Evolutionary conservation across 2,329 filamentous ascomycete genomes (phyloP).

Genomic region (Helotiales sp.): DNA sequence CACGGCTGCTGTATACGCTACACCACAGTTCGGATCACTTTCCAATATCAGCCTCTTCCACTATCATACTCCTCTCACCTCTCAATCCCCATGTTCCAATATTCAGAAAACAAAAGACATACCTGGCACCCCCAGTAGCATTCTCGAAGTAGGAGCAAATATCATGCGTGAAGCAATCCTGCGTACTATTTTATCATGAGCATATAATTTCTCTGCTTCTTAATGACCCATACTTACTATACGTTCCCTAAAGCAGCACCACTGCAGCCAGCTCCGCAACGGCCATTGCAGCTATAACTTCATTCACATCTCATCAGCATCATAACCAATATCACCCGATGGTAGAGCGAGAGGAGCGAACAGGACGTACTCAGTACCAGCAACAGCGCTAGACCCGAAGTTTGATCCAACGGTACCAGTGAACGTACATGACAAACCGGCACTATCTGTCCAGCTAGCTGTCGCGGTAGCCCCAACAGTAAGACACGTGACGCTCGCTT

Average conservation of each 20-base stretch:
- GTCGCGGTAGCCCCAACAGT: constrained; percentile 42
- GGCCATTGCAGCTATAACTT: constrained; percentile 50
- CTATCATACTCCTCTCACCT: too few species aligned
- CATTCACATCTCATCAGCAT: background rate
- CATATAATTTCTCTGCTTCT: too few species aligned
- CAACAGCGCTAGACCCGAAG: constrained; percentile 43
- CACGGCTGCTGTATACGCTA: constrained; percentile 43
- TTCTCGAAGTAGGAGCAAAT: constrained; percentile 52
- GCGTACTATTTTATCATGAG: constrained; percentile 41
- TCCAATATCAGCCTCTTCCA: background rate
- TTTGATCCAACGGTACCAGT: constrained; percentile 48
- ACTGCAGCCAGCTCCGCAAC: constrained; percentile 48
- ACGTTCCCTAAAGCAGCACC: constrained; percentile 45
- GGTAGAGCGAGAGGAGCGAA: background rate
- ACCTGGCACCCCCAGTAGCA: constrained; percentile 48
- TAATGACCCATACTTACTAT: constrained; percentile 33
- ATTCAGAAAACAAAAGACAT: too few species aligned
- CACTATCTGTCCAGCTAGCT: constrained; percentile 47
- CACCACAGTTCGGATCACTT: constrained; percentile 49
- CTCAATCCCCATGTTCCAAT: too few species aligned
- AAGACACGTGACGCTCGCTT: constrained; percentile 40
- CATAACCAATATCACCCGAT: background rate
- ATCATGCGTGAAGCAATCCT: constrained; percentile 52
- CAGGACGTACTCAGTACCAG: constrained; percentile 43
- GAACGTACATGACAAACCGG: constrained; percentile 44